Conservation (phyloP, 108 stramenopile species). For the Nitzschia palea region DNA sequence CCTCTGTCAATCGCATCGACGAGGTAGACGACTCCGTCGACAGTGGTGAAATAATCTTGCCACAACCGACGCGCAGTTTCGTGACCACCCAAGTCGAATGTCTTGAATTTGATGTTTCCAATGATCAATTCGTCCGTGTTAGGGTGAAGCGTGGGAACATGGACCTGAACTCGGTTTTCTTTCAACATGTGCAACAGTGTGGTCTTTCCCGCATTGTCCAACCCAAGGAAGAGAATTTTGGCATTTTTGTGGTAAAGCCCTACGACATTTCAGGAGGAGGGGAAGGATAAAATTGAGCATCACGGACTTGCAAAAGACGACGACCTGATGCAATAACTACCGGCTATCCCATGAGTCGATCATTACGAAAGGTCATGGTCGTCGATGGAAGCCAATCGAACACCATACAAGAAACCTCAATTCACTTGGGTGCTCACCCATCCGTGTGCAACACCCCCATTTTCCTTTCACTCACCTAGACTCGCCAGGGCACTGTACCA, state of each 20-base stretch:
- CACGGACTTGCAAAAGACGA: background rate
- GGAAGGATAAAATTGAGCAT: conserved; percentile 2
- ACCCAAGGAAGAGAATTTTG: conserved; percentile 98
- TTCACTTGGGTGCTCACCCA: background rate
- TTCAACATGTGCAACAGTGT: conserved; percentile 65
- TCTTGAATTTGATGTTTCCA: conserved; percentile 45
- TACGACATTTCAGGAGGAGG: conserved; percentile 19
- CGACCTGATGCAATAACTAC: too few species aligned
- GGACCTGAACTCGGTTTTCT: conserved; percentile 40
- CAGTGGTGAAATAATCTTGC: conserved; percentile 84
- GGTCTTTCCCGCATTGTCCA: conserved; percentile 99
- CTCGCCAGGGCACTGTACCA: conserved; percentile 88
- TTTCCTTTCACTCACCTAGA: conserved; percentile 45
- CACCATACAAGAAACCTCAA: background rate
- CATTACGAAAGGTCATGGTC: background rate
- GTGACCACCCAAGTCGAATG: conserved; percentile 71
- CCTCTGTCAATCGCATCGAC: conserved; percentile 94
- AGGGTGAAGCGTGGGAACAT: conserved; percentile 71
- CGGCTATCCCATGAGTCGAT: background rate
- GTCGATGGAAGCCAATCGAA: background rate
- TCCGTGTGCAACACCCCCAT: background rate
- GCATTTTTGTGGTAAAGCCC: conserved; percentile 99
- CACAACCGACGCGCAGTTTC: conserved; percentile 71
- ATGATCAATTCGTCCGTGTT: conserved; percentile 42
- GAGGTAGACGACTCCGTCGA: conserved; percentile 97